Percentiles rank a stretch among this genome's conserved stretches.
These are phyloP conservation scores for Colletotrichum somersetense DNA, from an alignment of 2,329 filamentous ascomycete species.

Conservation along the genomic window DNA sequence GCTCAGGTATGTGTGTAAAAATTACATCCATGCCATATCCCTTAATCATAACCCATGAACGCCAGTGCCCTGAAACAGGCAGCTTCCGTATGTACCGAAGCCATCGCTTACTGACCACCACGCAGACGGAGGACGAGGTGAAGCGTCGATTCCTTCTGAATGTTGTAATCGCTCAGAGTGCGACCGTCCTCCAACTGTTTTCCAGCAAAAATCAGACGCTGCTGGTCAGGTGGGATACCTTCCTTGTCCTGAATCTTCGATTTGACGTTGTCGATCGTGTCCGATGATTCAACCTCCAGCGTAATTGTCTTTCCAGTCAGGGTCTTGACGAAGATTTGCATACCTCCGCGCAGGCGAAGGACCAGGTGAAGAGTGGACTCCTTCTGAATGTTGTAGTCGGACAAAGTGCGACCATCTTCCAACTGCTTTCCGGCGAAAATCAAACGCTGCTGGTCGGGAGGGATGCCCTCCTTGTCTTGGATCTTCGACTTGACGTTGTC, in stretches of 20 bases:
- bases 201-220: conserved; percentile 94
- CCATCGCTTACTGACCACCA: conserved; percentile 66
- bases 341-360: conserved; percentile 84
- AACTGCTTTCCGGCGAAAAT: conserved; percentile 96
- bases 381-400: conserved; percentile 98
- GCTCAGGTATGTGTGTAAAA: conserved; percentile 31
- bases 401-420: conserved; percentile 90
- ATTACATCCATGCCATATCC: conserved; percentile 43
- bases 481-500: conserved; percentile 97
- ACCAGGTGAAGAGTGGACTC: conserved; percentile 86
- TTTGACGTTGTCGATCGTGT: conserved; percentile 97
- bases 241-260: conserved; percentile 98
- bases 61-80: conserved; percentile 7
- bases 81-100: conserved; percentile 1
- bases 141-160: conserved; percentile 82
- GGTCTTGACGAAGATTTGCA: conserved; percentile 86
- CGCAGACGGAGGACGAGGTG: conserved; percentile 87
- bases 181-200: conserved; percentile 97
- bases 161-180: conserved; percentile 91
- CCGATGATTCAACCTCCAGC: conserved; percentile 87
- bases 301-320: conserved; percentile 95
- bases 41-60: conserved; percentile 45
- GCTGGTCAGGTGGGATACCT: conserved; percentile 94
- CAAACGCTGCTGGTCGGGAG: conserved; percentile 92
- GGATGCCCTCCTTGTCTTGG: conserved; percentile 92